Base-by-base conservation (phyloP, 2,329 filamentous ascomycete species). In the Fusarium redolens region DNA sequence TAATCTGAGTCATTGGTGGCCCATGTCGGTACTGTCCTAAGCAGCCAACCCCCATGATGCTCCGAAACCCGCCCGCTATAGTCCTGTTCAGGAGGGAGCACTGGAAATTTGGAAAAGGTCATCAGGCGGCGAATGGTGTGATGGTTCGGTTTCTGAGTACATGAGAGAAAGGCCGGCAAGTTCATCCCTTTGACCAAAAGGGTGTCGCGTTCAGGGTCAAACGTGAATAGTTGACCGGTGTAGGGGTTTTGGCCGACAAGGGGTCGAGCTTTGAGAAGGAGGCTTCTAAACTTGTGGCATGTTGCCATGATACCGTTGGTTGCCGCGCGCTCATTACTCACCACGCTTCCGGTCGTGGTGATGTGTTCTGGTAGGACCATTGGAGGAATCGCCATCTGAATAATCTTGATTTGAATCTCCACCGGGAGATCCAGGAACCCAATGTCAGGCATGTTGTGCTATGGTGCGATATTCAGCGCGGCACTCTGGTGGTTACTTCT, bases 101-200 rank as follows among this genome's bases (percentile, higher is more conserved):
- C 14, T 4, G 45, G 22, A 25, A 14, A 20, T 6, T 4, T 9
- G 5, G 11, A 33, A 14, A 15, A 9, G 2, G 17, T 8, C 4
- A 52, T 7, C 13, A 52, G 17, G 13, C 48, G 31, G 20, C 31
- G 48, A 18, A 52, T 18, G 22, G 8, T 8, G 20, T 20, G 31
- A 20, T 20, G 22, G 2, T 15, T 12, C 0, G 47, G 47, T 1
- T 17, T 2, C 1, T 17, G 3, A 1, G 6, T 12, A 7, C 7
- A 8, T 48, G 31, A 4, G 30, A 31, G 20, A 4, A 50, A 8
- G 20, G 5, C 20, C 9, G 45, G 28, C 4, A 50, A 3, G 20
- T 50, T 18, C 28, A 6, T 9, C 3, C 14, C 3, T 17, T 5
- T 25, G 4, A 37, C 31, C 12, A 52, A 20, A 11, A 52, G 48